phyloP scores from a whole-genome alignment of 202 grass and related monocot genomes.

The Saccharum hybrid region DNA sequence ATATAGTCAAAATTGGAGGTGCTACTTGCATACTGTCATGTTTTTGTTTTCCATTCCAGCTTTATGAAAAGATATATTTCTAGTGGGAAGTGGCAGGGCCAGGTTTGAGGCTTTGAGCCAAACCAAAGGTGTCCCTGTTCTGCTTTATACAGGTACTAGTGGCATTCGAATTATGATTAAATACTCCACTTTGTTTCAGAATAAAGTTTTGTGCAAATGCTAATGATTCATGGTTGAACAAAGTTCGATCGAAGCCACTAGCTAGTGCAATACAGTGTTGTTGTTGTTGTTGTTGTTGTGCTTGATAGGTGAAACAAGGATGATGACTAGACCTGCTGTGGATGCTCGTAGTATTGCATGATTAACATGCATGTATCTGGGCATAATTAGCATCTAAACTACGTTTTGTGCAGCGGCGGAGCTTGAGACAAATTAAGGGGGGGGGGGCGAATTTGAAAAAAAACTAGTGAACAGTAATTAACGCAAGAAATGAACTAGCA shows the following conservation, averaged over 20 bases:
- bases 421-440: too few species aligned
- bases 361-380: neutral
- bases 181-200: slow-evolving; percentile 32
- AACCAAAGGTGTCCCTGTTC: slow-evolving; percentile 42
- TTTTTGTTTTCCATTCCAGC: slow-evolving; percentile 4
- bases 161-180: slow-evolving; percentile 37
- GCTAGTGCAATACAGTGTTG: neutral
- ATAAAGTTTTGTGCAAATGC: slow-evolving; percentile 29
- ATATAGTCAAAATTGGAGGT: slow-evolving; percentile 12
- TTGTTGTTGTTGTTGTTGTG: neutral
- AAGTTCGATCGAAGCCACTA: neutral
- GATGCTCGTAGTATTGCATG: neutral
- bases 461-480: too few species aligned
- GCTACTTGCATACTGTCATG: slow-evolving; percentile 9
- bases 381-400: slow-evolving; percentile 27
- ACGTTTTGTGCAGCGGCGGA: too few species aligned
- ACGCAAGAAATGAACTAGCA: too few species aligned
- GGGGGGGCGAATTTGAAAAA: too few species aligned
- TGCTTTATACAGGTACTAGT: slow-evolving; percentile 38
- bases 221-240: slow-evolving; percentile 32
- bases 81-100: slow-evolving; percentile 37
- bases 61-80: slow-evolving; percentile 41
- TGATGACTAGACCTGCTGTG: neutral
- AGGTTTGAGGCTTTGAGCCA: slow-evolving; percentile 27
- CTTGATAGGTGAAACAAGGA: slow-evolving; percentile 7